A percentile compares a stretch with the other conserved stretches of the same genome.
These are phyloP conservation scores for Leersia perrieri DNA, from an alignment of 176 grass and related monocot species.

Conservation along the genomic window DNA sequence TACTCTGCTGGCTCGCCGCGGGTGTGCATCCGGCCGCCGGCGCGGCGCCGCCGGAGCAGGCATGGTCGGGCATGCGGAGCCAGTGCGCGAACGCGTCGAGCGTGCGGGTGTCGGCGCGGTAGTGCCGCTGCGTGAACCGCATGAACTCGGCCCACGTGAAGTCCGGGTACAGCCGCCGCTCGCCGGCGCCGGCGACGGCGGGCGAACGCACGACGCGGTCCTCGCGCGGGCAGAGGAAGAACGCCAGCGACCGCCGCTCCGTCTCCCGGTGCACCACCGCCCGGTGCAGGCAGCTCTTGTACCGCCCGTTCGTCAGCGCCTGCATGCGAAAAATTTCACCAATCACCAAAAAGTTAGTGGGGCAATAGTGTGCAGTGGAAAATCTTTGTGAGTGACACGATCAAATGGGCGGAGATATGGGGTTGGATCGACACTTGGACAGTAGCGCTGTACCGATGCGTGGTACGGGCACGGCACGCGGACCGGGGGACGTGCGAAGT, in stretches of 20 bases:
- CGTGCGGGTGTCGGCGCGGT: slow-evolving; percentile 64
- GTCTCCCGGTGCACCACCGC: slow-evolving; percentile 65
- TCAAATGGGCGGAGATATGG: no score
- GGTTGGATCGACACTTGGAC: neutral
- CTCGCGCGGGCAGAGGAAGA: slow-evolving; percentile 69
- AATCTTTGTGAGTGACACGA: no score
- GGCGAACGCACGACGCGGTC: slow-evolving; percentile 73
- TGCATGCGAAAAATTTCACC: slow-evolving; percentile 10
- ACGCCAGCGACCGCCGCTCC: slow-evolving; percentile 73
- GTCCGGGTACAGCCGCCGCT: slow-evolving; percentile 59
- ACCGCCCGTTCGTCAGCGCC: slow-evolving; percentile 84
- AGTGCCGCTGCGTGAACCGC: slow-evolving; percentile 70
- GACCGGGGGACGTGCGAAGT: neutral
- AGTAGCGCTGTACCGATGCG: neutral
- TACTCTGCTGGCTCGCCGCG: neutral
- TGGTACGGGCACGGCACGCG: neutral
- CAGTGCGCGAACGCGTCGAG: slow-evolving; percentile 64
- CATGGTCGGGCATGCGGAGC: slow-evolving; percentile 15
- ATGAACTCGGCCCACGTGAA: slow-evolving; percentile 79
- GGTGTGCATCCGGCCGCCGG: neutral
- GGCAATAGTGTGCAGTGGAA: no score
- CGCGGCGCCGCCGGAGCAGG: neutral
- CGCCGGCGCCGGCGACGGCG: neutral
- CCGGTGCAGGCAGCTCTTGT: slow-evolving; percentile 89
- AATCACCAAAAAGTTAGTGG: neutral